Base-by-base conservation (phyloP, 768 basidiomycete genomes). In the Tylopilus vinaceipallidus region DNA sequence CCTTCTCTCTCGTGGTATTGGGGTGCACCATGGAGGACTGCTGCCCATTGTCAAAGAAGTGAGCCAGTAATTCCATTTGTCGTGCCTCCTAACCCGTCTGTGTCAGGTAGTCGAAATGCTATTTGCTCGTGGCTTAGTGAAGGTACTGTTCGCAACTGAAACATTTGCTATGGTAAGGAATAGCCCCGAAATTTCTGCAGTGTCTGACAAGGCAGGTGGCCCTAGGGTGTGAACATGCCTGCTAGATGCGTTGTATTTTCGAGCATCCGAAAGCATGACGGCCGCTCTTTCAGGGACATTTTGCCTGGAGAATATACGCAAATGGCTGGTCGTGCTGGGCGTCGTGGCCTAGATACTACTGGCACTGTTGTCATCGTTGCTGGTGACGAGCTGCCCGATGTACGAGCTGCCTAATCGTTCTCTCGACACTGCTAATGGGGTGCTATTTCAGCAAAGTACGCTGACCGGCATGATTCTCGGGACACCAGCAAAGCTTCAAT, bases 141-240 rank as follows among this genome's bases (percentile, higher is more conserved):
- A 98, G 69, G 83, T 97, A 19, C 73, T 99, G 7, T 99, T 99
- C 65, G 97, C 97, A 1, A 99, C 97, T 5, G 97, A 99, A 71
- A 99, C 97, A 0, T 99, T 99, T 66, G 95, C 95, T 0, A 98
- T 99, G 95, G 95, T 93, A 48, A 49, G 75, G 30, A 40, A 9
- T 35, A 10, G 17, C 22, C 9, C 5, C 22, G n/a, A 35, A 27
- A 6, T 27, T 50, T 52, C 10, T 44, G 48, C 19, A 52, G 44
- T 52, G 23, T 47, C 52, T 53, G 47, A 61, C 19, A 16, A 20
- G 26, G 46, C 29, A 50, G 24, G 16, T 34, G 49, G 43, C 20
- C 46, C 9, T 52, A 98, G 95, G 97, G 97, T 42, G 97, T 99
- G 47, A 99, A 99, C 69, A 99, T 99, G 97, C 97, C 97, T 17